Conservation (phyloP, 2,329 filamentous ascomycete genomes). For the Alternaria gansuensis region DNA sequence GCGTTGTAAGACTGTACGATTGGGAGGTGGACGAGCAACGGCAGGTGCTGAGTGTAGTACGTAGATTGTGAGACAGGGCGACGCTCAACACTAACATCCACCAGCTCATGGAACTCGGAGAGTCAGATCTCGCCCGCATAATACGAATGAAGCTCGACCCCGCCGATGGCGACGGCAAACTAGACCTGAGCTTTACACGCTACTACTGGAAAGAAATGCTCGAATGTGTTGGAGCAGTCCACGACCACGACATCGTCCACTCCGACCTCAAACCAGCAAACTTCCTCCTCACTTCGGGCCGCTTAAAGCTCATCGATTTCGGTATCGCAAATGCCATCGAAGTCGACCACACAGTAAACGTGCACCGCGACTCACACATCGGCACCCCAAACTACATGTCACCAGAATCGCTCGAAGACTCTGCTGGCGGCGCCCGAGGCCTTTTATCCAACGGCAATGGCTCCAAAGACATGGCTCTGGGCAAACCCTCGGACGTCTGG, state of each 20-base stretch:
- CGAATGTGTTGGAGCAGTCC: constrained; percentile 89
- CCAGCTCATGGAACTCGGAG: constrained; percentile 95
- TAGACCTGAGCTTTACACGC: constrained; percentile 92
- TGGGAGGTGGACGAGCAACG: constrained; percentile 95
- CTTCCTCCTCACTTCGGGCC: constrained; percentile 89
- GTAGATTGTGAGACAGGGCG: constrained; percentile 46
- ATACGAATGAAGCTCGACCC: constrained; percentile 71
- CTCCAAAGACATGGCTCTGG: constrained; percentile 87
- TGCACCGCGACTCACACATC: constrained; percentile 93
- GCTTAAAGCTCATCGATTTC: constrained; percentile 96
- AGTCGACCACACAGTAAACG: constrained; percentile 93
- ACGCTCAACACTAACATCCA: constrained; percentile 19
- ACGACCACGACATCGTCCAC: constrained; percentile 91
- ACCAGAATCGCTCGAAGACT: constrained; percentile 90
- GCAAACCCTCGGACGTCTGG: constrained; percentile 96
- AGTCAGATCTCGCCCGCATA: constrained; percentile 89
- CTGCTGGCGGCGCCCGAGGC: constrained; percentile 68
- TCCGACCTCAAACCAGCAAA: constrained; percentile 97
- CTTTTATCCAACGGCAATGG: constrained; percentile 44
- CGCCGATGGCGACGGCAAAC: constrained; percentile 60
- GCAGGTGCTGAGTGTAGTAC: constrained; percentile 82
- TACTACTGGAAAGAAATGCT: constrained; percentile 99
- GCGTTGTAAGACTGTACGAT: constrained; percentile 89
- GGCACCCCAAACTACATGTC: constrained; percentile 99
- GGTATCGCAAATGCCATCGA: constrained; percentile 98